Percentiles rank a stretch among this genome's conserved stretches.
Evolutionary conservation across 2,329 filamentous ascomycete species (phyloP).

Genomic region (Clonostachys sp.): DNA sequence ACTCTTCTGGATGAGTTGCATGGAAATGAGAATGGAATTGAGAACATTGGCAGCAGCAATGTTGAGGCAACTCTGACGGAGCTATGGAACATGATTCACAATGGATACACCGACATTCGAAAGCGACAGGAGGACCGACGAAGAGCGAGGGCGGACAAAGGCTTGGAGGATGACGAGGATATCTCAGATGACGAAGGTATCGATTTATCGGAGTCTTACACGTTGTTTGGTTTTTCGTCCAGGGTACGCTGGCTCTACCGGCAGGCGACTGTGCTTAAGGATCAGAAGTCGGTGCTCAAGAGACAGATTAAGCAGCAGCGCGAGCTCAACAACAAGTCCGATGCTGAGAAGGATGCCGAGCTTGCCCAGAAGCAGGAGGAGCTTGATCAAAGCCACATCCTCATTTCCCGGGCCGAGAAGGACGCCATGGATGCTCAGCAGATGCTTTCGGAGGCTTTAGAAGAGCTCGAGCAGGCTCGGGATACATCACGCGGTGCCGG

Average conservation of each 20-base stretch:
- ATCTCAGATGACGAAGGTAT: slow-evolving; percentile 58
- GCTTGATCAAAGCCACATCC: slow-evolving; percentile 36
- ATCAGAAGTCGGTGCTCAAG: slow-evolving; percentile 85
- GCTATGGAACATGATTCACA: slow-evolving; percentile 53
- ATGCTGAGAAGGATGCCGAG: slow-evolving; percentile 64
- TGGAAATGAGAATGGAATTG: too few species aligned
- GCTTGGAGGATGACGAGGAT: slow-evolving; percentile 53
- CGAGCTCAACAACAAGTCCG: slow-evolving; percentile 84
- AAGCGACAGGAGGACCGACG: slow-evolving; percentile 49
- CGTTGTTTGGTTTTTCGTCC: slow-evolving; percentile 68
- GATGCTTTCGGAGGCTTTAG: slow-evolving; percentile 42
- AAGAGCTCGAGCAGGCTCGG: slow-evolving; percentile 37
- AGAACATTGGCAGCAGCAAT: neutral
- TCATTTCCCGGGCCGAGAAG: slow-evolving; percentile 28
- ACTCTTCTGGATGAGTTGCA: slow-evolving; percentile 20
- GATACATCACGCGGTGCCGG: slow-evolving; percentile 10
- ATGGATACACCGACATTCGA: slow-evolving; percentile 46
- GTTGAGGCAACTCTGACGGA: slow-evolving; percentile 35
- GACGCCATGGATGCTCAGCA: slow-evolving; percentile 32
- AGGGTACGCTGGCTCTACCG: slow-evolving; percentile 77
- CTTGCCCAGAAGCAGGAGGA: slow-evolving; percentile 54
- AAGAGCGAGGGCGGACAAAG: slow-evolving; percentile 49
- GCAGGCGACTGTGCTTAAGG: slow-evolving; percentile 71
- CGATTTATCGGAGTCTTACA: slow-evolving; percentile 58
- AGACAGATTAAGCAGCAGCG: slow-evolving; percentile 94